Evolutionary conservation across 208 protist genomes (phyloP).

Genomic region (Crithidia thermophila): DNA sequence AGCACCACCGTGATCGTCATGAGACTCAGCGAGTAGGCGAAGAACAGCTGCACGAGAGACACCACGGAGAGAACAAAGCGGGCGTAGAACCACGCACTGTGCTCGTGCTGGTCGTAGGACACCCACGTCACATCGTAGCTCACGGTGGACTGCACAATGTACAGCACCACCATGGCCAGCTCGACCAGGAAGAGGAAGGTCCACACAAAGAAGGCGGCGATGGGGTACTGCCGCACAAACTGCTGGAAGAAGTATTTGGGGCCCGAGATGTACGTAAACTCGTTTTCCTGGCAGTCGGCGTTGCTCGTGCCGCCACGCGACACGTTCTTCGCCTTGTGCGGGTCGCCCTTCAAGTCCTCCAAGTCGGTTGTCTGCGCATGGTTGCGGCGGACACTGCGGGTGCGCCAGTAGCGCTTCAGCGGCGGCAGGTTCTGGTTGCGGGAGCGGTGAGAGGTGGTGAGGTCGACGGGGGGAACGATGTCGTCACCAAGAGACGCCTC

Average conservation of each 20-base stretch:
- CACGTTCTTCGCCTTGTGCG: slow-evolving; percentile 8
- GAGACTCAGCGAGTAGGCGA: slow-evolving; percentile 81
- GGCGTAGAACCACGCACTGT: slow-evolving; percentile 70
- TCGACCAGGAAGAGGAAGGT: slow-evolving; percentile 81
- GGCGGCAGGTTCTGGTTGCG: slow-evolving; percentile 44
- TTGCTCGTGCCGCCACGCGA: slow-evolving; percentile 6
- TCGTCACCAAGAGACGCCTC: slow-evolving; percentile 14
- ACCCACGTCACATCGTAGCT: slow-evolving; percentile 55
- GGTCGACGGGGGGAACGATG: slow-evolving; percentile 39
- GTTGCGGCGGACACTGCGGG: slow-evolving; percentile 43
- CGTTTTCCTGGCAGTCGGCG: slow-evolving; percentile 19
- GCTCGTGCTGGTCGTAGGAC: slow-evolving; percentile 46
- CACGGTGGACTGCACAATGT: slow-evolving; percentile 63
- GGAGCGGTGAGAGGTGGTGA: slow-evolving; percentile 43
- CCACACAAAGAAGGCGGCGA: slow-evolving; percentile 76
- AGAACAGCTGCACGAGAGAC: slow-evolving; percentile 77
- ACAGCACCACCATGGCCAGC: slow-evolving; percentile 68
- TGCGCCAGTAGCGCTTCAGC: slow-evolving; percentile 52
- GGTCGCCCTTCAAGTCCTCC: slow-evolving; percentile 27
- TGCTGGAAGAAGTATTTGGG: slow-evolving; percentile 77
- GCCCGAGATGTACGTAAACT: slow-evolving; percentile 81
- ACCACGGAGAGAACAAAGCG: slow-evolving; percentile 71
- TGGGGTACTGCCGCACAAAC: slow-evolving; percentile 72
- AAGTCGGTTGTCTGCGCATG: slow-evolving; percentile 29
- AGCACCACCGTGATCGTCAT: slow-evolving; percentile 76